Base-by-base conservation (phyloP, 2,329 filamentous ascomycete genomes). In the Sarocladiaceae sp. region DNA sequence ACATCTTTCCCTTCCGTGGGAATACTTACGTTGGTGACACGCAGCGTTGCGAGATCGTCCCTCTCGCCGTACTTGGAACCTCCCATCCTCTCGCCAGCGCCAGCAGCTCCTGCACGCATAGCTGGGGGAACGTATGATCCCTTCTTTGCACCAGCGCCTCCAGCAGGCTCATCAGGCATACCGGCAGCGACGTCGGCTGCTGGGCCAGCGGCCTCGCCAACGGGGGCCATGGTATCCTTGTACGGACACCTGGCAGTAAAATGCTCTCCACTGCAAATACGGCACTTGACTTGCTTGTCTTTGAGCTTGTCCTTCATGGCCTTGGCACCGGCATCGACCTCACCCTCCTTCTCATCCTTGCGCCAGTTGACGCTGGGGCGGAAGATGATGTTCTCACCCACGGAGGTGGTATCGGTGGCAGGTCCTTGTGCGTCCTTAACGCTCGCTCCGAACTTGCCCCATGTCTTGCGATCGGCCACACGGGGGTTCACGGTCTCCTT, bases 241-340 rank as follows among this genome's bases (percentile, higher is more conserved):
- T 96, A 99, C 31, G 94, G 94, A 84, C 94, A 99, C 71, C 94
- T 87, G 61, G 93, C 93, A 37, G 94, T 99, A 80, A 97, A 99
- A 84, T 99, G 94, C 79, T 99, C 94, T 68, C 93, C 94, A 69
- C 86, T 89, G 78, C 94, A 99, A 70, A 99, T 97, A 81, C 94
- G 88, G 75, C 94, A 99, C 83, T 97, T 97, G 80, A 99, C 95
- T 79, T 97, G 95, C 84, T 97, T 96, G 78, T 97, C 92, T 83
- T 94, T 96, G 66, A 97, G 80, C 76, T 89, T 87, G 67, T 86
- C 83, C 76, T 88, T 88, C 75, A 87, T 82, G 64, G 79, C 79
- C 73, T 87, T 83, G 64, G 87, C 84, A 71, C 89, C 87, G 65
- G 80, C 74, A 64, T 85, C 83, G 67, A 84, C 82, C 74, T 83